phyloP scores from a whole-genome alignment of 306 rosid species.

The Hylodesmum podocarpum region DNA sequence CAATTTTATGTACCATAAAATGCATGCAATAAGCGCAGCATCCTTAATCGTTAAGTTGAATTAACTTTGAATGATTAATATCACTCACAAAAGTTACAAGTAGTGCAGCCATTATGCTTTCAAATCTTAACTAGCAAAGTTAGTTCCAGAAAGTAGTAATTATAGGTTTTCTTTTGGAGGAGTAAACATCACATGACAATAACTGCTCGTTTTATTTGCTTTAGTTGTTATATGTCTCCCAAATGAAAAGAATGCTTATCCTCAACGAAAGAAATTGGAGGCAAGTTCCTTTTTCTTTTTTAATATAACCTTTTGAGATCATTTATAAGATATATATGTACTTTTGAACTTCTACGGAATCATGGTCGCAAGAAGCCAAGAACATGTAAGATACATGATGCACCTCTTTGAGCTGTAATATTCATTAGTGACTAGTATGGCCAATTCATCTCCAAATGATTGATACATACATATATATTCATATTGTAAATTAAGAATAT shows the following conservation, averaged over 20 bases:
- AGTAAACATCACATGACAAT: slow-evolving; percentile 7
- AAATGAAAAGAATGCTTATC: slow-evolving; percentile 25
- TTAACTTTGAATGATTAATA: slow-evolving; percentile 3
- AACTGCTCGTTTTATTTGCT: not conserved
- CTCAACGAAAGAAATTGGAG: slow-evolving; percentile 13
- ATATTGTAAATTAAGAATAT: no score
- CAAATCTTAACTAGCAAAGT: not conserved
- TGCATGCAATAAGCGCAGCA: not conserved
- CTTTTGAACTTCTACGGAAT: not conserved
- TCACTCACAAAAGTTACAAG: not conserved
- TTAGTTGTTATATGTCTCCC: slow-evolving; percentile 7
- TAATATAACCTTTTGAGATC: not conserved
- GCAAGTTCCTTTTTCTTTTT: not conserved
- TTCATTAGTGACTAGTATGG: not conserved
- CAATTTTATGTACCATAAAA: slow-evolving; percentile 12
- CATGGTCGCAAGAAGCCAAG: not conserved
- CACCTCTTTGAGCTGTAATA: not conserved
- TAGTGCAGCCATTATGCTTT: not conserved
- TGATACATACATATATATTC: no score
- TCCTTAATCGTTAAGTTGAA: slow-evolving; percentile 25
- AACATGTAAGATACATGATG: not conserved
- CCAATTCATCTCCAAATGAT: not conserved
- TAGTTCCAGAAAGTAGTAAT: slow-evolving; percentile 1
- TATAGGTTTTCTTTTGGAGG: not conserved
- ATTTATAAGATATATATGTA: not conserved